Base-by-base conservation (phyloP, 331 rosid genomes). In the Stylosanthes scabra region DNA sequence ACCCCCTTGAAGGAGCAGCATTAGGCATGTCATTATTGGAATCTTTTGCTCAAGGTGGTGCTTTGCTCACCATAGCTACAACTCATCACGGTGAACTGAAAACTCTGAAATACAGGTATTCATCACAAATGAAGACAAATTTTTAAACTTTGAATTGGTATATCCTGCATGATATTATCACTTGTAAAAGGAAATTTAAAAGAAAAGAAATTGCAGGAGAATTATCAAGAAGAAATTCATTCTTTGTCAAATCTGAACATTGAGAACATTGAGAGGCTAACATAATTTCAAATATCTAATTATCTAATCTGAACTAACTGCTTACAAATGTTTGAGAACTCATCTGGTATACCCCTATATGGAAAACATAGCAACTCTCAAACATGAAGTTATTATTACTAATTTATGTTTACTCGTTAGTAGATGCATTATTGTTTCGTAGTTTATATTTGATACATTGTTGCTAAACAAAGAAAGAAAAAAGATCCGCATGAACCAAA, bases 71-170 rank as follows among this genome's bases (percentile, higher is more conserved):
- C 59, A 84, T 94, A 60, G 97, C 97, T 52, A 94, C 99, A 27
- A 94, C 99, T 65, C 99, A 94, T 83, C 99, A 91, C 14, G 99
- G 99, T 0, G 99, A 91, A 81, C 95, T 94, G 63, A 94, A 94
- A 91, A 89, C 97, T 77, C 86, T 94, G 70, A 91, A 94, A 86
- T 94, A 94, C 89, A 94, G 99, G 99, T 91, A 91, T 47, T 47
- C 47, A 62, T 16, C 54, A 8, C 59, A 49, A 54, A 74, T 64
- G 62, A 70, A 59, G 52, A 41, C 9, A 82, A 65, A 62, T 55
- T 20, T 2, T n/a, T 78, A 72, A 62, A 66, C 29, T 2, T 20
- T 44, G 11, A 55, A 27, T 37, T 49, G 59, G n/a, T 45, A 45
- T 61, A 20, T 57, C 52, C 68, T 56, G 20, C 11, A 10, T 65